These are phyloP conservation scores for Dendrocalamus latiflorus DNA, from an alignment of 202 grass and related monocot genomes.

Conservation along the genomic window DNA sequence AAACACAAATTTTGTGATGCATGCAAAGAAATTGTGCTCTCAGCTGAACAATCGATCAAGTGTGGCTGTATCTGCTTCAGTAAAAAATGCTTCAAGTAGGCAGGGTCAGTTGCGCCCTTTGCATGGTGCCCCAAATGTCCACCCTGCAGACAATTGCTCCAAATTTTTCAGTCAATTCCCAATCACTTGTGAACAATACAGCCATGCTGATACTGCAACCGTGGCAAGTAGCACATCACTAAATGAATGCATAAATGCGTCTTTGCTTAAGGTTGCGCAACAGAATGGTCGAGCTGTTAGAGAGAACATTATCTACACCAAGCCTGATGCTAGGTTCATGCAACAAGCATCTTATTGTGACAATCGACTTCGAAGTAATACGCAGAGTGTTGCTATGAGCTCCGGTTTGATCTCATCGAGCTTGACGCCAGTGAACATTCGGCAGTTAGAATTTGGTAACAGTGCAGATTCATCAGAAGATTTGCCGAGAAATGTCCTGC, in stretches of 20 bases:
- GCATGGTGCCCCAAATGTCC: not conserved
- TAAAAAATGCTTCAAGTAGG: constrained; percentile 23
- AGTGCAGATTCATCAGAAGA: constrained; percentile 19
- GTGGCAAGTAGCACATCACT: constrained; percentile 30
- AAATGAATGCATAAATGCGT: no score
- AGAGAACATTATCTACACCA: constrained; percentile 18
- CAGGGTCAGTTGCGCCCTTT: constrained; percentile 21
- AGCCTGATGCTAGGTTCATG: constrained; percentile 21
- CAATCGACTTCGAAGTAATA: constrained; percentile 20
- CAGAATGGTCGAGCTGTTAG: constrained; percentile 26
- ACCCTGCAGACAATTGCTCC: constrained; percentile 4
- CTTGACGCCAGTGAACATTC: constrained; percentile 31
- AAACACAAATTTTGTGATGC: constrained; percentile 65
- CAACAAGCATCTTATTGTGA: constrained; percentile 28
- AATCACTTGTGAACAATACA: constrained; percentile 22
- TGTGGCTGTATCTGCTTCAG: constrained; percentile 43
- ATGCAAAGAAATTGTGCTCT: no score
- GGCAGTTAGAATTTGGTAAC: constrained; percentile 27
- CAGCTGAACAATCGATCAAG: constrained; percentile 51
- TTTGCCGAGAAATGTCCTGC: constrained; percentile 19
- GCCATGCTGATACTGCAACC: not conserved
- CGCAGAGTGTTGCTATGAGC: constrained; percentile 21
- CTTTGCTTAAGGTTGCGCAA: constrained; percentile 41
- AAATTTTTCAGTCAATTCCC: constrained; percentile 21
- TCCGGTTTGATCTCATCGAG: constrained; percentile 35